These are phyloP conservation scores for Hydnomerulius pinastri DNA, from an alignment of 768 basidiomycete species.

Conservation along the genomic window DNA sequence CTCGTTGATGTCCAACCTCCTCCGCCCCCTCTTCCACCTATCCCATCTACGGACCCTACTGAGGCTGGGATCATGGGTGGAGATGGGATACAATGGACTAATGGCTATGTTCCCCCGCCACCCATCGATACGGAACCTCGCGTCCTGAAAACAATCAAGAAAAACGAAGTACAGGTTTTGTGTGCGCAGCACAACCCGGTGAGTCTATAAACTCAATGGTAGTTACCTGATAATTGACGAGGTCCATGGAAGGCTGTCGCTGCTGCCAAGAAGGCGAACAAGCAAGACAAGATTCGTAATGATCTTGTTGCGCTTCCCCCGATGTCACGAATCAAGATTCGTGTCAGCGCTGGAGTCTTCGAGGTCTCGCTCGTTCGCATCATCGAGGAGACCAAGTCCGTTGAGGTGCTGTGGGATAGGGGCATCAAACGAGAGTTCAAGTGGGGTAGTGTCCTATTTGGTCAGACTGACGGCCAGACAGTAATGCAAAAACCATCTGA, in stretches of 20 bases:
- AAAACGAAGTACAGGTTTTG: slow-evolving; percentile 71
- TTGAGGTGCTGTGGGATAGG: slow-evolving; percentile 82
- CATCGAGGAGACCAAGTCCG: slow-evolving; percentile 64
- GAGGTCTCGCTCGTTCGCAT: slow-evolving; percentile 80
- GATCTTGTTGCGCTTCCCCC: slow-evolving; percentile 70
- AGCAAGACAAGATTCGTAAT: slow-evolving; percentile 69
- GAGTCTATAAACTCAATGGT: slow-evolving; percentile 26
- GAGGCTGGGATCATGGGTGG: not conserved
- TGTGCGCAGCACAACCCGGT: slow-evolving; percentile 94
- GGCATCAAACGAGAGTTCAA: slow-evolving; percentile 77
- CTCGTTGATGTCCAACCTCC: slow-evolving; percentile 45
- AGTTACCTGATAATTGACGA: not conserved
- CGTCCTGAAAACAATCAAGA: slow-evolving; percentile 70
- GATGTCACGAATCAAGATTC: slow-evolving; percentile 81
- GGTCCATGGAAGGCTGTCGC: slow-evolving; percentile 57
- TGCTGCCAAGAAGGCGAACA: slow-evolving; percentile 72
- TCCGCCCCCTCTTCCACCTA: slow-evolving; percentile 1
- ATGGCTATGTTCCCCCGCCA: slow-evolving; percentile 4
- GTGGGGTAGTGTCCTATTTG: slow-evolving; percentile 80
- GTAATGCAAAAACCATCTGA: slow-evolving; percentile 75
- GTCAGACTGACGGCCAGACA: slow-evolving; percentile 62
- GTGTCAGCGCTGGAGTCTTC: slow-evolving; percentile 81
- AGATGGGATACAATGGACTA: not conserved
- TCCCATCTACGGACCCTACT: slow-evolving; percentile 3
- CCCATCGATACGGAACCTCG: slow-evolving; percentile 16